Evolutionary conservation across 345 rosid genomes (phyloP), one percentile per base, ranked within the genome.

Genomic region (Citrus maxima): DNA sequence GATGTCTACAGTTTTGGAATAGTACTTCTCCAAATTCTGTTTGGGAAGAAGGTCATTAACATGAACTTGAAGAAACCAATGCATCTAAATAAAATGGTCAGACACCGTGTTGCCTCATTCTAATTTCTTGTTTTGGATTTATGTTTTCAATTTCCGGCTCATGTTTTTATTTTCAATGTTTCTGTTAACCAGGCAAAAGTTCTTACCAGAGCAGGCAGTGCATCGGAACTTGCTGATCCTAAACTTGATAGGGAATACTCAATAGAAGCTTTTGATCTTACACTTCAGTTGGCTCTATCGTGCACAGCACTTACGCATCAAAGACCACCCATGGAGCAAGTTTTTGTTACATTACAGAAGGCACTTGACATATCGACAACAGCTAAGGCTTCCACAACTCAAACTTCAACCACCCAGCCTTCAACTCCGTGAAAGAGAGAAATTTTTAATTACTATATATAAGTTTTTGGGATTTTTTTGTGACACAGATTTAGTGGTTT

Each of bases 1-100:
- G 88, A 89, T 75, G 88, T 89, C 30, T 87, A 87, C 82, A 87
- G 90, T 80, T 83, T 86, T 59, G 90, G 90, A 37, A 77, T 87
- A 22, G 89, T 87, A 32, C 87, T 87, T 54, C 82, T 84, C 13
- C 92, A 89, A 64, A 84, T 87, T 78, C 82, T 89, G 10, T 86
- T 88, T 0, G 88, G 88, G 61, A 83, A 85, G 82, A 87, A 67
- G 58, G 92, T 89, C 64, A 62, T 89, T 49, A 85, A 87, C 55
- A 70, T 89, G 87, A 79, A 80, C 54, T 67, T 76, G 69, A 78
- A 60, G 70, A 82, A 74, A 58, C 89, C 91, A 70, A 85, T 85
- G 82, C 80, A 83, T 9, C 30, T 89, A 56, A 73, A 78, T 77
- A 89, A 88, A 86, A 80, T 86, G 88, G 88, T 82, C 21, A 76